Conservation (phyloP, 495 filamentous ascomycete species). For the Aspergillus campestris region DNA sequence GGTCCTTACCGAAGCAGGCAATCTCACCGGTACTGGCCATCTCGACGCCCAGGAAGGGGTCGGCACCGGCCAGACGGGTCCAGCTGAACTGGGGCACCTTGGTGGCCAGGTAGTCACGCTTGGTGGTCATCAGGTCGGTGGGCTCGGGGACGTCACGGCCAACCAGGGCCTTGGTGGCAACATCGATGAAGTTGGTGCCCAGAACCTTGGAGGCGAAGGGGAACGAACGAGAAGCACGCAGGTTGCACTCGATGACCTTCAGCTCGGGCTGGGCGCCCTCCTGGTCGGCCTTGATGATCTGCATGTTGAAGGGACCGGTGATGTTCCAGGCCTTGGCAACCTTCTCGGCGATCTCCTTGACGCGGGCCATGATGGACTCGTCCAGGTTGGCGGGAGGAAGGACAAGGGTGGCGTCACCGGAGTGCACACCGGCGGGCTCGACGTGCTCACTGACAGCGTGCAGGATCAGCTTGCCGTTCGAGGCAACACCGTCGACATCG, state of each 20-base stretch:
- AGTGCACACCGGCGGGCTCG: constrained; percentile 94
- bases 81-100: constrained; percentile 99
- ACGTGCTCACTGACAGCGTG: constrained; percentile 96
- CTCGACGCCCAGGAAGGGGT: constrained; percentile 96
- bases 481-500: constrained; percentile 92
- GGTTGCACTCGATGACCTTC: constrained; percentile 98
- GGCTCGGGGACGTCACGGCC: constrained; percentile 80
- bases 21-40: constrained; percentile 97
- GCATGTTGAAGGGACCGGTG: constrained; percentile 98
- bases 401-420: constrained; percentile 89
- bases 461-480: constrained; percentile 73
- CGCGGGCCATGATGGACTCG: constrained; percentile 63
- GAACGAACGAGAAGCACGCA: constrained; percentile 95
- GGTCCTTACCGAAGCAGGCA: constrained; percentile 93
- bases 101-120: constrained; percentile 87
- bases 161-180: constrained; percentile 88
- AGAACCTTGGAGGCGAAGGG: constrained; percentile 96
- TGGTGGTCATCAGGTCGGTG: constrained; percentile 76
- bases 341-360: constrained; percentile 93
- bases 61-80: constrained; percentile 96
- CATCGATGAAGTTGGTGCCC: constrained; percentile 94
- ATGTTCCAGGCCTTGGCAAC: constrained; percentile 96
- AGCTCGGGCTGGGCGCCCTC: constrained; percentile 64
- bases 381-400: constrained; percentile 76
- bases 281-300: constrained; percentile 85